These are phyloP conservation scores for Starmerella vitae DNA, from an alignment of 805 yeast genomes.

Conservation along the genomic window DNA sequence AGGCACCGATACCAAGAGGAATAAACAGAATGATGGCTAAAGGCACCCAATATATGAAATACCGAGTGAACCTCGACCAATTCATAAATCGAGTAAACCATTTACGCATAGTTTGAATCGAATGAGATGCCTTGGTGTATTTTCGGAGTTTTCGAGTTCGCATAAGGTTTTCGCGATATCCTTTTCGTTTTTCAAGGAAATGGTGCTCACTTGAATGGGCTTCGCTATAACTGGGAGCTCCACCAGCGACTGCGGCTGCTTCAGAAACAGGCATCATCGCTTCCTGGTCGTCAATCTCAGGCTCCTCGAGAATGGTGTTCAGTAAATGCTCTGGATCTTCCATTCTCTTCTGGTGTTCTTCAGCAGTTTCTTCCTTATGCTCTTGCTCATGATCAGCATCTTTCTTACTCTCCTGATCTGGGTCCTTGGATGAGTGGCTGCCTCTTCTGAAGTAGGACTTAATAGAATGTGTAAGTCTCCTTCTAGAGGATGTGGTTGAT, in stretches of 20 bases:
- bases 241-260: slow-evolving; percentile 14
- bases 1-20: slow-evolving; percentile 31
- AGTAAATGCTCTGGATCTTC: slow-evolving; percentile 20
- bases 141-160: slow-evolving; percentile 17
- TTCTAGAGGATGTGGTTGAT: neutral
- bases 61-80: slow-evolving; percentile 24
- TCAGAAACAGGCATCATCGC: slow-evolving; percentile 15
- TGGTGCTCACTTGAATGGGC: neutral
- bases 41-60: slow-evolving; percentile 29
- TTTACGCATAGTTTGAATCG: slow-evolving; percentile 13
- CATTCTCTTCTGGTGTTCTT: slow-evolving; percentile 3
- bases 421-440: neutral
- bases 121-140: slow-evolving; percentile 12
- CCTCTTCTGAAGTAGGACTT: neutral
- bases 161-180: slow-evolving; percentile 18
- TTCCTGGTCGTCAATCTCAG: slow-evolving; percentile 11
- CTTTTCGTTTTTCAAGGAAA: slow-evolving; percentile 8
- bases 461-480: neutral
- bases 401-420: neutral
- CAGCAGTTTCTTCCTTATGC: slow-evolving; percentile 3
- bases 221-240: neutral
- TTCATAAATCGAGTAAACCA: slow-evolving; percentile 14
- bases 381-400: slow-evolving; percentile 1
- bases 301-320: slow-evolving; percentile 20
- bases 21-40: slow-evolving; percentile 28